phyloP scores from a whole-genome alignment of 1,284 basidiomycete species.

The Gymnopus androsaceus region DNA sequence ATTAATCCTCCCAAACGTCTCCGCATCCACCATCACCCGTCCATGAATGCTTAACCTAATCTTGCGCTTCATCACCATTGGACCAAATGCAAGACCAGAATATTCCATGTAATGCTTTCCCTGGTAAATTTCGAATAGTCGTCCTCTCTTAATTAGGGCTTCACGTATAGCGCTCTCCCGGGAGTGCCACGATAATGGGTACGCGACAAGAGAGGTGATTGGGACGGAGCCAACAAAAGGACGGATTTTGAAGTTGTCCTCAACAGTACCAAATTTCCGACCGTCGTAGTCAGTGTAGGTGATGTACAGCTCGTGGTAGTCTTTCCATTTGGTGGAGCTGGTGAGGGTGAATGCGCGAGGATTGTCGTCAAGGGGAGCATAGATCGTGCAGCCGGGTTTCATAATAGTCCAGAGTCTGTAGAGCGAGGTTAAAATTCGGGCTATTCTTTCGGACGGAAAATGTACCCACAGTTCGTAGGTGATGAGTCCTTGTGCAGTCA shows the following conservation, averaged over 20 bases:
- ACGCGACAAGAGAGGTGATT: not conserved
- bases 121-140: not conserved
- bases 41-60: not conserved
- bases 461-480: not conserved
- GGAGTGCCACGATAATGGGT: conserved; percentile 1
- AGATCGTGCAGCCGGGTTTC: conserved; percentile 6
- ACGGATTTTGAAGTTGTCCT: not conserved
- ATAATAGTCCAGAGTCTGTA: conserved; percentile 2
- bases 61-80: not conserved
- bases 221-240: not conserved
- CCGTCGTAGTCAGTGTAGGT: not conserved
- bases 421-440: not conserved
- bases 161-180: not conserved
- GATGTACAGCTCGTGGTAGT: not conserved
- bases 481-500: not conserved
- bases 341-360: not conserved
- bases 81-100: not conserved
- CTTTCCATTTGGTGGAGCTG: not conserved
- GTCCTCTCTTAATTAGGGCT: not conserved
- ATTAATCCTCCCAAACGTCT: conserved; percentile 2
- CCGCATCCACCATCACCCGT: not conserved
- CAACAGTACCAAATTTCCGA: not conserved
- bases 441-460: too few species aligned
- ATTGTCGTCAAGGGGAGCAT: not conserved
- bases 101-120: conserved; percentile 5